phyloP scores from a whole-genome alignment of 306 rosid genomes.

The Delonix regia region DNA sequence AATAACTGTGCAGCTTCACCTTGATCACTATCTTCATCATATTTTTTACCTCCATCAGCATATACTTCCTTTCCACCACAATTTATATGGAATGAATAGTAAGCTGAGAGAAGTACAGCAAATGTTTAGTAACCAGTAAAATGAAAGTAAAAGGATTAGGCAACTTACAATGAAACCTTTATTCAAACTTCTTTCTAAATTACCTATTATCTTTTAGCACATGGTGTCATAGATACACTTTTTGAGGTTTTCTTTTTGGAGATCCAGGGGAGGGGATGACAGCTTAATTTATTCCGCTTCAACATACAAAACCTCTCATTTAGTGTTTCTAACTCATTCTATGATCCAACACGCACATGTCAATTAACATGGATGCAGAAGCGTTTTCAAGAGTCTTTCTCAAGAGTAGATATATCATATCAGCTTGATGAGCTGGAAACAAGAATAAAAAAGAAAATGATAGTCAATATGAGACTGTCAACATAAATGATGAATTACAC shows the following conservation, averaged over 20 bases:
- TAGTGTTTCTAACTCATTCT: background rate
- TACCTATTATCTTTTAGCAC: background rate
- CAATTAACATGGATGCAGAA: background rate
- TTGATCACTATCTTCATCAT: constrained; percentile 22
- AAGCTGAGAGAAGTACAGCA: constrained; percentile 27
- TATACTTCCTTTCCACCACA: constrained; percentile 48
- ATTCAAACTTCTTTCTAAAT: background rate
- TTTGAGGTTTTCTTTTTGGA: background rate
- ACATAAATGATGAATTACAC: too few species aligned
- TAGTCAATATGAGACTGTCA: too few species aligned
- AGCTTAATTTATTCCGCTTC: background rate
- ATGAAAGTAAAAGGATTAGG: background rate
- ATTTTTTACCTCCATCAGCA: constrained; percentile 6
- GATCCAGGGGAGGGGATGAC: background rate
- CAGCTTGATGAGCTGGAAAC: background rate
- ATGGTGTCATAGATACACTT: background rate
- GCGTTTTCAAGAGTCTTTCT: background rate
- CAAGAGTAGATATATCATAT: background rate
- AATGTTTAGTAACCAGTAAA: background rate
- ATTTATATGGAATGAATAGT: constrained; percentile 46
- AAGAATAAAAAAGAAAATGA: background rate
- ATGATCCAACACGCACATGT: background rate
- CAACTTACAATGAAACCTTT: background rate
- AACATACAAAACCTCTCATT: background rate
- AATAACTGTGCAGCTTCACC: constrained; percentile 32